Conservation (phyloP, 129 eudicot species). For the Centella asiatica region DNA sequence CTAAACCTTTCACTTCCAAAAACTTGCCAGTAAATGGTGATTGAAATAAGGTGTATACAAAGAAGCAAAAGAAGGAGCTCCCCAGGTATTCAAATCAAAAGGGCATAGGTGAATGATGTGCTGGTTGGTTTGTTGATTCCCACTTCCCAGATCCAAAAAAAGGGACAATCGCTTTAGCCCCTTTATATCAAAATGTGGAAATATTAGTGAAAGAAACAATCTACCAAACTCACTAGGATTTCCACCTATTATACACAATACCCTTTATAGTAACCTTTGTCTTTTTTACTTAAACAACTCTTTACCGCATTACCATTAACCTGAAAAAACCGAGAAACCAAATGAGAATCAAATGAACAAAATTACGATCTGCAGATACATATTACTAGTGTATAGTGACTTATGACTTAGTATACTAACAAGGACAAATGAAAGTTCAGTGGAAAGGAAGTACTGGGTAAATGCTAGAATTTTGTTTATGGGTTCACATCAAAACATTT, state of each 20-base stretch:
- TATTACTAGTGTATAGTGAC: no score
- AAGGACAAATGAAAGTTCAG: neutral
- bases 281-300: neutral
- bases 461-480: neutral
- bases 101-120: neutral
- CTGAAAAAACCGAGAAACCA: neutral
- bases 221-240: no score
- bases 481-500: neutral
- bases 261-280: no score
- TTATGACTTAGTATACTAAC: no score
- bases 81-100: neutral
- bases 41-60: neutral
- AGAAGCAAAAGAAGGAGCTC: neutral
- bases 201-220: neutral
- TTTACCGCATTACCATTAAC: neutral
- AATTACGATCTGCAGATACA: neutral
- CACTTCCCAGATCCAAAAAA: slow-evolving; percentile 5
- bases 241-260: slow-evolving; percentile 3
- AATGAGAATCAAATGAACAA: neutral
- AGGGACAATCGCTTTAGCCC: neutral
- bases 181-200: neutral
- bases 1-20: slow-evolving; percentile 5
- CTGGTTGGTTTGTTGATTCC: no score
- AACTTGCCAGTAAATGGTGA: neutral
- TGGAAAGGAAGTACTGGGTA: neutral